Evolutionary conservation across 176 grass and related monocot genomes (phyloP).

Genomic region (Tillandsia fasciculata): DNA sequence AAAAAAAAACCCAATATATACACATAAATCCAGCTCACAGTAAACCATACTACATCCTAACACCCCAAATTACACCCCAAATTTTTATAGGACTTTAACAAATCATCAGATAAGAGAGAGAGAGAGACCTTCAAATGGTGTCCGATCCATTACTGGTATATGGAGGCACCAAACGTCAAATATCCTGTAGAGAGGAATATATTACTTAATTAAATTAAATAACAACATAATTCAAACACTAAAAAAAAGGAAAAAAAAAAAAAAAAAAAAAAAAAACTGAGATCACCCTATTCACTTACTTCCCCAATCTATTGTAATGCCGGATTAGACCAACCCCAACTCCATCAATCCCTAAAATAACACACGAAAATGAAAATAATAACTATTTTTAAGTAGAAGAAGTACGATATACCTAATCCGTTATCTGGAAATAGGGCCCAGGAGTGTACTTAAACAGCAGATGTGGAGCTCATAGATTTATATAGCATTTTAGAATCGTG

Average conservation of each 20-base stretch:
- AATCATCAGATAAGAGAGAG: background rate
- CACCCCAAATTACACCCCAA: too few species aligned
- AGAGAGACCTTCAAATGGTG: slow-evolving; percentile 53
- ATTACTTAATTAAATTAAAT: background rate
- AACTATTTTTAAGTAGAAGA: too few species aligned
- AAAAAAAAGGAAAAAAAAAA: background rate
- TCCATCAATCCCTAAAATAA: slow-evolving; percentile 64
- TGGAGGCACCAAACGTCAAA: slow-evolving; percentile 92
- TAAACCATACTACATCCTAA: too few species aligned
- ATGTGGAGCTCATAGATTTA: too few species aligned
- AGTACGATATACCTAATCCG: too few species aligned
- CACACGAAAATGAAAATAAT: background rate
- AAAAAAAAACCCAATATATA: too few species aligned
- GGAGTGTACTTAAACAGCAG: too few species aligned
- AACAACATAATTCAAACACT: background rate
- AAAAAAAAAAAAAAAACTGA: background rate
- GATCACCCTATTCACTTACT: slow-evolving; percentile 37
- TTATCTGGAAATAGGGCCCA: too few species aligned
- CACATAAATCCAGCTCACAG: too few species aligned
- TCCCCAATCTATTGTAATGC: slow-evolving; percentile 62
- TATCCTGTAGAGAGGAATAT: slow-evolving; percentile 36
- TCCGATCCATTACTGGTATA: slow-evolving; percentile 68
- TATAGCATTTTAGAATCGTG: too few species aligned
- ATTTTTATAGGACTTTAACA: background rate
- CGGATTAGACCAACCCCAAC: slow-evolving; percentile 64